Base-by-base conservation (phyloP, 805 yeast genomes). In the Saccharomycopsis javanensis region DNA sequence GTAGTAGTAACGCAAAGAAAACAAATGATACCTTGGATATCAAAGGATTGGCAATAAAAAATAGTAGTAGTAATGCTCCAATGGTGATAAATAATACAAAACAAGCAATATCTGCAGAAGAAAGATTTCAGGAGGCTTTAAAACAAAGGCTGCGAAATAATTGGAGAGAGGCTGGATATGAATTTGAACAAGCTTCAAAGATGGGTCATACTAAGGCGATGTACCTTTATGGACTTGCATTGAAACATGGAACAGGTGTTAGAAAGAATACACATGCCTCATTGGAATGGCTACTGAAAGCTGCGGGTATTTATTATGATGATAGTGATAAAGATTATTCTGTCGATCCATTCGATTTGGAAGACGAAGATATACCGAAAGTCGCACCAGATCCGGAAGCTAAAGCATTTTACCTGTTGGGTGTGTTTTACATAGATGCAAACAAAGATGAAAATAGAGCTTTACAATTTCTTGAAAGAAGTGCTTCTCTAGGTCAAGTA, bases 201-300 rank as follows among this genome's bases (percentile, higher is more conserved):
- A 68, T 72, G n/a, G 86, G 88, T 6, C 75, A 78, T 61, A 74
- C 72, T 60, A 79, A 82, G 50, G 95, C 90, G 0, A 85, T 81
- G 84, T 74, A 81, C 51, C 66, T 85, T 31, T 86, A 85, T 64
- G 88, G 88, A 0, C 67, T 84, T 61, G 85, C 90, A 0, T 68
- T 87, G 25, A 71, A 85, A 53, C 72, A 77, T 57, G 94, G 92
- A 0, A 83, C 81, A 67, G 94, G 94, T 0, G 80, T 83, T 10
- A 73, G 79, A 18, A 75, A 74, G 55, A 83, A 83, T 64, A 77
- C 78, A 45, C 63, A 69, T 18, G 78, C 75, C 53, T 79, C 89
- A 2, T 72, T 83, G 51, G 68, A 72, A 55, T 85, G 88, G 86
- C 71, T 87, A 4, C 75, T 79, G 60, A 75, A 73, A 58, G 85